Base-by-base conservation (phyloP, 2,329 filamentous ascomycete genomes). In the Cladosporium cucumerinum region DNA sequence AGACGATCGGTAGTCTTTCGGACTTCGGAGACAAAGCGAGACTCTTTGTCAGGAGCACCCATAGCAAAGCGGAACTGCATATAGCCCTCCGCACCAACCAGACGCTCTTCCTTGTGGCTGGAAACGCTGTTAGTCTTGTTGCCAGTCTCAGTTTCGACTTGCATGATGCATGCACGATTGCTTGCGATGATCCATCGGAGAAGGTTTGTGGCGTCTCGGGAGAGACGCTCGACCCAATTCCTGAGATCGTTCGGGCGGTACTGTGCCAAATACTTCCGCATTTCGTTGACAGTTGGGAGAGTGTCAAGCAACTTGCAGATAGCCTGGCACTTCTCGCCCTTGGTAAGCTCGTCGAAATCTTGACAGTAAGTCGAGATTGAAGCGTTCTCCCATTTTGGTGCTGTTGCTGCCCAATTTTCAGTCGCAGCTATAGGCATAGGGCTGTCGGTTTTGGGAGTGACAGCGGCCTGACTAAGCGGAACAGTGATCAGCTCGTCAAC, bases 161-260 rank as follows among this genome's bases (percentile, higher is more conserved):
- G 88, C 54, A 94, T 82, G 66, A 97, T 95, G 70, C 89, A 93
- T 0, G 93, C 94, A 54, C 92, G 84, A 71, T 97, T 97, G 0
- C 93, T 96, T 0, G 93, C 91, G 65, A 97, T 86, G 66, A 97
- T 91, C 93, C 93, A 97, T 60, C 91, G 85, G 23, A 97, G 79
- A 0, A 96, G 77, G 23, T 87, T 85, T 3, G 91, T 77, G 0
- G 88, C 85, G 7, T 90, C 84, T 2, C 86, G 84, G 0, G 88
- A 85, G 11, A 97, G 82, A 21, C 82, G 78, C 25, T 85, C 80
- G 68, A 78, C 76, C 87, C 87, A 90, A 14, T 74, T 69, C 64
- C 73, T 76, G n/a, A 83, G 71, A 73, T 72, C 79, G 79, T 70
- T 70, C 26, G 77, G 75, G 14, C 75, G 74, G 5, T 75, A 69